phyloP scores from a whole-genome alignment of 2,329 filamentous ascomycete genomes.

The Pseudovirgaria hyperparasitica region DNA sequence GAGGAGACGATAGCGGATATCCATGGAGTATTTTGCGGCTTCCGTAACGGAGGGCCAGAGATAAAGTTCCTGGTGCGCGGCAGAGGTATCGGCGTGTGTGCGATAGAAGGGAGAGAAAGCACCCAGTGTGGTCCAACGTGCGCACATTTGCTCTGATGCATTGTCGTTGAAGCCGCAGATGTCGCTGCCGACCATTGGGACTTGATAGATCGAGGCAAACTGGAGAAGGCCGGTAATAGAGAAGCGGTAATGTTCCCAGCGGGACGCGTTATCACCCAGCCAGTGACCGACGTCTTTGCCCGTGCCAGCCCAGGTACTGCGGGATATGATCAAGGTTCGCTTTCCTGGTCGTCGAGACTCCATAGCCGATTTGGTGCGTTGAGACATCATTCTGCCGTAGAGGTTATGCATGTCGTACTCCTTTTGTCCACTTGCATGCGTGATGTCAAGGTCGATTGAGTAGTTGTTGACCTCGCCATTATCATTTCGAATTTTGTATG shows the following conservation, averaged over 20 bases:
- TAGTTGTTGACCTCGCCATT: conserved; percentile 31
- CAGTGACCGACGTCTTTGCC: conserved; percentile 48
- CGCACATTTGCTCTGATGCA: conserved; percentile 55
- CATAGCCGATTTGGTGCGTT: conserved; percentile 53
- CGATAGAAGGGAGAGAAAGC: conserved; percentile 67
- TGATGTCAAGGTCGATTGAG: conserved; percentile 52
- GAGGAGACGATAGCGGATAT: conserved; percentile 60
- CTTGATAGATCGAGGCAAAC: conserved; percentile 34
- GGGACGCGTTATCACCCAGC: conserved; percentile 43
- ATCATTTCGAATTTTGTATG: conserved; percentile 53
- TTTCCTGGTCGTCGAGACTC: conserved; percentile 46
- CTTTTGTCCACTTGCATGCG: conserved; percentile 52
- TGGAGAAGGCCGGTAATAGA: conserved; percentile 31
- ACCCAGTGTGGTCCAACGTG: conserved; percentile 62
- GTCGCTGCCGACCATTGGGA: conserved; percentile 42
- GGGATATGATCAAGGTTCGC: conserved; percentile 60
- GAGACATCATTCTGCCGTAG: conserved; percentile 65
- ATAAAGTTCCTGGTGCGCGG: conserved; percentile 59
- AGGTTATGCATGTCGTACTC: conserved; percentile 70
- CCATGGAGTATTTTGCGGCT: conserved; percentile 56
- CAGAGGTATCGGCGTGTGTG: conserved; percentile 49
- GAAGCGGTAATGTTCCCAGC: conserved; percentile 32
- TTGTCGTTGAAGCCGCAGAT: conserved; percentile 64
- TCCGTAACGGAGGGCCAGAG: conserved; percentile 50
- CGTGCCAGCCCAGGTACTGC: conserved; percentile 62